Base-by-base conservation (phyloP, 2,329 filamentous ascomycete species). In the Cladophialophora carrionii region DNA sequence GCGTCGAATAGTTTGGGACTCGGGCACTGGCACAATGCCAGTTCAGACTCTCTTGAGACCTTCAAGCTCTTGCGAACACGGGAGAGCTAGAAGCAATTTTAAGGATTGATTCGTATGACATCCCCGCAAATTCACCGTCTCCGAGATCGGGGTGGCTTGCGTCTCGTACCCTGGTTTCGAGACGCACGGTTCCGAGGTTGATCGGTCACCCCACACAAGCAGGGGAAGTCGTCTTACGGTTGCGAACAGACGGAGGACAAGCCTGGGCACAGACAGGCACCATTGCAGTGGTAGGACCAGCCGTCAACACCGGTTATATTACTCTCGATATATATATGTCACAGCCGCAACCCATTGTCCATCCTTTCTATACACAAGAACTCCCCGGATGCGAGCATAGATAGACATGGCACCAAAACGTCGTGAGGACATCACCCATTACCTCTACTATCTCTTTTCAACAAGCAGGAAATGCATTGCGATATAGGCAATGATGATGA, bases 401-500 rank as follows among this genome's bases (percentile, higher is more conserved):
- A 29, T 43, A 60, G 2, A 24, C 12, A 60, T 37, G 20, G 43
- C 12, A 55, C 51, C 17, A 31, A 22, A 26, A 55, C 17, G 7
- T 54, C 59, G 34, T 61, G 20, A 12, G 51, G 22, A 53, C 52
- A 54, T 49, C 56, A n/a, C 22, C 43, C 43, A 57, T 57, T 61
- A 54, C 43, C 24, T 8, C 31, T 8, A 17, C 55, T 83, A 94
- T 74, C 91, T 84, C 83, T 88, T 94, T 84, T 99, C 95, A 24
- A 99, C 87, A 55, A 99, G 86, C 73, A 99, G 79, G 67, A 98
- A 79, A 80, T 99, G 95, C 92, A 99, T 96, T 17, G 94, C 93
- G 32, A 80, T 82, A 76, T 98, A 99, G 6, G 95, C 94, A 70
- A 98, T 82, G 52, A 97, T 79, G 56, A 98, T 87, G 74, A 98